Evolutionary conservation across 2,329 filamentous ascomycete genomes (phyloP), one percentile per base, ranked within the genome.

Genomic region (Knufia fluminis): DNA sequence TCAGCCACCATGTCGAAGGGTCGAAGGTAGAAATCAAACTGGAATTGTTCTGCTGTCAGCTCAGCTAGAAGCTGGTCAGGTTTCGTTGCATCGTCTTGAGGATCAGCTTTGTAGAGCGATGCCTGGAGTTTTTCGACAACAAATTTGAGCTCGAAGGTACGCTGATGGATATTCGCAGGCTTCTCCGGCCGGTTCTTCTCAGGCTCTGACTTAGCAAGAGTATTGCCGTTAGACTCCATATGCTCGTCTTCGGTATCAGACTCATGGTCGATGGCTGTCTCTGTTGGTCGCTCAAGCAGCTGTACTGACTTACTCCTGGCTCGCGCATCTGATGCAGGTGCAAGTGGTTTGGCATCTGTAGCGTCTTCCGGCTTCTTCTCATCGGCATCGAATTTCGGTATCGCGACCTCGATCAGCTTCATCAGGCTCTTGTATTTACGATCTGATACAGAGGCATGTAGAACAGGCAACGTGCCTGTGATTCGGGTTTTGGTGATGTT

Each of bases 361-460:
- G 57, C 3, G 66, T 61, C 14, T 10, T 3, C 59, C 50, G 19
- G 69, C 61, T 8, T 71, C 66, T 40, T 23, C n/a, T 48, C 19
- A 17, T 48, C 45, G 1, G 74, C 71, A 14, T 74, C 71, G 50
- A 97, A 83, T 53, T 85, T 90, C 1, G 92, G 94, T 52, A 98
- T 86, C 0, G 92, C 90, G 50, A 95, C 89, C 52, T 98, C 91
- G 54, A 98, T 91, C 38, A 98, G 75, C 60, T 82, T 90, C 92
- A 99, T 98, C 52, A 98, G 67, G 40, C 81, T 90, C 71, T 97
- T 98, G 72, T 98, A 98, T 65, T 98, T 98, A 32, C 82, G 82
- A 60, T 99, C 94, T 0, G 92, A 97, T 32, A 94, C 83, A 0
- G 86, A 86, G 9, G 86, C 92, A 64, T 97, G 91, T 1, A 99